Percentiles rank a stretch among this genome's conserved stretches.
Conservation (phyloP, 2,329 filamentous ascomycete species). For the Clonostachys solani region DNA sequence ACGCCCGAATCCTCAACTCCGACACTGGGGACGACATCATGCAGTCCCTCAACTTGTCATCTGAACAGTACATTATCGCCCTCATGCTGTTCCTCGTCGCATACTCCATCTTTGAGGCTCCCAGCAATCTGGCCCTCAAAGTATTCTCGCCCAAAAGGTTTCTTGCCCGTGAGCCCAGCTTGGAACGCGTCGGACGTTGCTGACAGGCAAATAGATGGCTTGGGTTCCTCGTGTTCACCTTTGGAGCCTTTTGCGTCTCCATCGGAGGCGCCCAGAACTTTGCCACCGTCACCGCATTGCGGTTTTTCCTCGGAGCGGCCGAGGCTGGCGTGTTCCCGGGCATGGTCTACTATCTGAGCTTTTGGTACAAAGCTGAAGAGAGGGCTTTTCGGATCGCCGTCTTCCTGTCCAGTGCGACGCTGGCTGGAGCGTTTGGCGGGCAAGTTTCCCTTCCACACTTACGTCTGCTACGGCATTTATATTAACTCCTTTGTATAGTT, state of each 20-base stretch:
- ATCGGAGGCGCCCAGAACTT: conserved; percentile 23
- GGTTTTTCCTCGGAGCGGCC: conserved; percentile 45
- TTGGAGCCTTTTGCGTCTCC: conserved; percentile 35
- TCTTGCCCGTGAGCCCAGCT: too few species aligned
- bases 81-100: conserved; percentile 26
- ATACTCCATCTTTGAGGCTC: conserved; percentile 14
- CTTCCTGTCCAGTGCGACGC: conserved; percentile 66
- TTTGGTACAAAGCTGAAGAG: conserved; percentile 50
- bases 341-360: conserved; percentile 56
- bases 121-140: conserved; percentile 13
- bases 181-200: too few species aligned
- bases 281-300: conserved; percentile 16
- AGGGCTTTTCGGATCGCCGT: conserved; percentile 38
- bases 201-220: conserved; percentile 59
- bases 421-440: conserved; percentile 62
- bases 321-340: conserved; percentile 58
- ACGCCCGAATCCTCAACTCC: conserved; percentile 31
- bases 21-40: conserved; percentile 26
- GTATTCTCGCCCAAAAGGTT: conserved; percentile 24
- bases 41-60: conserved; percentile 19
- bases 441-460: conserved; percentile 5
- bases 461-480: background rate
- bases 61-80: conserved; percentile 24
- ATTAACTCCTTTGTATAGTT: background rate
- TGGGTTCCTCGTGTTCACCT: conserved; percentile 36